Conservation (phyloP, 331 rosid genomes). For the Cydonia oblonga region DNA sequence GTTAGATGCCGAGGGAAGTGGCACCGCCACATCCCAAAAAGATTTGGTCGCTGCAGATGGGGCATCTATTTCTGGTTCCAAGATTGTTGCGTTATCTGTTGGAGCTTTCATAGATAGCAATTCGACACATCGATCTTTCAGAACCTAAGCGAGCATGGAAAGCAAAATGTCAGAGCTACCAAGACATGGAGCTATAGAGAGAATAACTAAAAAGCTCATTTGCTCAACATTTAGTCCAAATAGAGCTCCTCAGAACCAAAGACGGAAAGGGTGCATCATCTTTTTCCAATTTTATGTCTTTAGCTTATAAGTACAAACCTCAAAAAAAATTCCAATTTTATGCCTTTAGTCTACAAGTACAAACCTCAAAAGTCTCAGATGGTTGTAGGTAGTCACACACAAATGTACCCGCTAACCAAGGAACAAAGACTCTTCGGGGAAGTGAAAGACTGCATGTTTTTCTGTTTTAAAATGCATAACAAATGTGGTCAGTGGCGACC, state of each 20-base stretch:
- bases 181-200: not conserved
- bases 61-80: constrained; percentile 64
- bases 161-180: constrained; percentile 1
- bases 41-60: constrained; percentile 29
- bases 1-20: constrained; percentile 16
- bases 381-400: constrained; percentile 85
- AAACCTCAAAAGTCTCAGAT: constrained; percentile 73
- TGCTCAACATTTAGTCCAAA: too few relatives aligned
- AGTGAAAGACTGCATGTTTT: constrained; percentile 50
- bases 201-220: not conserved
- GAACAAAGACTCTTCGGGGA: constrained; percentile 82
- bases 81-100: constrained; percentile 35
- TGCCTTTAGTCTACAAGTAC: constrained; percentile 2
- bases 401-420: constrained; percentile 60
- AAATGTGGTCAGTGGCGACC: not conserved
- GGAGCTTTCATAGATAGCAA: constrained; percentile 55
- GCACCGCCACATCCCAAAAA: constrained; percentile 57
- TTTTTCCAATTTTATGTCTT: not conserved
- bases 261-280: not conserved
- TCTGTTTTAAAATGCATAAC: constrained; percentile 28
- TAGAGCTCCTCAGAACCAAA: not conserved
- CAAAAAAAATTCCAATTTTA: constrained; percentile 14
- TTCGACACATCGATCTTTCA: constrained; percentile 66
- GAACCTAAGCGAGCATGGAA: constrained; percentile 35
- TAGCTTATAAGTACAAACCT: constrained; percentile 37